Base-by-base conservation (phyloP, 164 flowering plant species). In the Aristolochia californica region DNA sequence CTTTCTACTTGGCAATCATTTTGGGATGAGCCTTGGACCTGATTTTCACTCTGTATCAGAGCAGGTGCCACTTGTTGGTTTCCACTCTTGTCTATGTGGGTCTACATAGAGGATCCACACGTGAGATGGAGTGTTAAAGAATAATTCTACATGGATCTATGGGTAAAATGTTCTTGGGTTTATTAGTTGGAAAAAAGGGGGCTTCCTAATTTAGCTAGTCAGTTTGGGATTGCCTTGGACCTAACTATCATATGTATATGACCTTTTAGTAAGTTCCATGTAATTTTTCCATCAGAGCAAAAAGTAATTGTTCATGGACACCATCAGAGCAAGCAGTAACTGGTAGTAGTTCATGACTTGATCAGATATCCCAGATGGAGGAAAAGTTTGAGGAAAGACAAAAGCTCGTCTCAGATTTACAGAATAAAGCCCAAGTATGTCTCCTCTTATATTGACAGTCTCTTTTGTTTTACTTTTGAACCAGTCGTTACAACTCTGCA, bases 361-460 rank as follows among this genome's bases (percentile, higher is more conserved):
- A 12, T 50, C 15, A 89, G 97, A 76, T 83, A 66, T 68, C 77
- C 54, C 72, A 59, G 55, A 70, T 79, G 63, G 83, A 85, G 68
- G 85, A 70, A 45, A 73, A 59, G 65, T 61, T 77, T 25, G 68
- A 77, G 55, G 82, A 70, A 47, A 78, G 75, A 64, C 60, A 72
- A 43, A 67, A 61, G 58, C 61, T 65, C 65, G 76, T 80, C 59
- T 65, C 58, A 30, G 82, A 87, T 50, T 71, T 83, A 55, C 84
- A 79, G 66, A 79, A 78, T 64, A 79, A 78, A 67, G 64, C 88
- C 40, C 75, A 74, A 93, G 97, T 78, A 66, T 68, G 45, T n/a
- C n/a, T 66, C 10, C 50, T 47, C 8, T 17, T 17, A 7, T 47
- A 7, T 10, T 16, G 20, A 18, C 20, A 47, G 5, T 17, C 50